Evolutionary conservation across 148 eudicot genomes (phyloP), one percentile per base, ranked within the genome.

Genomic region (Vaccinium myrtillus): DNA sequence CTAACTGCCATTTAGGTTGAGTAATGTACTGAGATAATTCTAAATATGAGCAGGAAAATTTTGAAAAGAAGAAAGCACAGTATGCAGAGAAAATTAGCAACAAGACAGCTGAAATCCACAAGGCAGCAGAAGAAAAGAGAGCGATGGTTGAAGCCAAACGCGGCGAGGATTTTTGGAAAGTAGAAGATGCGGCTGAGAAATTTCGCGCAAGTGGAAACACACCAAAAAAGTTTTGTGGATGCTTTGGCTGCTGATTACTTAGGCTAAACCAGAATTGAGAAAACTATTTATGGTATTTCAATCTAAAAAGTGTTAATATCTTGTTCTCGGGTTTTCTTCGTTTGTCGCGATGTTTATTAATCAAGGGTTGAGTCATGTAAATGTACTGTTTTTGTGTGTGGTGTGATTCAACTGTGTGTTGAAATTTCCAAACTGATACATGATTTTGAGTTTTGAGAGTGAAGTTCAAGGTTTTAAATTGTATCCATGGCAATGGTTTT

Each of bases 21-120:
- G 74, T 27, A 5, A 75, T 75, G 51, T 46, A 21, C 78, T 75
- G 54, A 75, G 50, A 75, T 4, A 46, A 19, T 5, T 59, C 43
- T 18, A 27, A 15, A 49, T 78, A 15, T 53, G 56, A 87, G 77
- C 90, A 92, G 98, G 95, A 94, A 85, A 58, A 87, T 59, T 36
- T 88, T 84, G 95, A 94, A 85, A 91, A 85, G 84, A 86, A 89
- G 90, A 94, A 93, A 83, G 98, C 94, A 2, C 87, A 88, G 70
- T 89, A 88, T 56, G 91, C 88, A 71, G 97, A 94, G 63, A 90
- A 90, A 78, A 90, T 91, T 88, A 89, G 88, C 36, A 94, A 93
- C 90, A 91, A 90, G 85, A 84, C 83, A 6, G 95, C 91, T 8
- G 88, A 81, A 73, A 83, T 94, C 50, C 95, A 93, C 88, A 89